These are phyloP conservation scores for Microglena sp. DNA, from an alignment of 139 green algal genomes.

Conservation along the genomic window DNA sequence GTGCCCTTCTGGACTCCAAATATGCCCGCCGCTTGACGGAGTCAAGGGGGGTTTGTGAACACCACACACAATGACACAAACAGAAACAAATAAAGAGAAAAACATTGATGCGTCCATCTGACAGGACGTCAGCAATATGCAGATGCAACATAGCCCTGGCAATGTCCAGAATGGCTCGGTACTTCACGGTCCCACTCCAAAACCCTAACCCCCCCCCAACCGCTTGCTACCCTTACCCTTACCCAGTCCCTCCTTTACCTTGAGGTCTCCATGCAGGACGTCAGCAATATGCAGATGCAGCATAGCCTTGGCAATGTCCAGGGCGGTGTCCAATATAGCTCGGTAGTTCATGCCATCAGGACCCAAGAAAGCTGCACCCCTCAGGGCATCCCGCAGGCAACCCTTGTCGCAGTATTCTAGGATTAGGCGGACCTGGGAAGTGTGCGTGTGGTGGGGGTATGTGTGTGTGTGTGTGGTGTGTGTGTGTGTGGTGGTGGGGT, in stretches of 20 bases:
- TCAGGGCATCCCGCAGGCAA: conserved; percentile 28
- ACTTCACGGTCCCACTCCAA: too few species aligned
- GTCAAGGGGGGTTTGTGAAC: too few species aligned
- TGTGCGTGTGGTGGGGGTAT: not conserved
- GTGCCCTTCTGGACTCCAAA: too few species aligned
- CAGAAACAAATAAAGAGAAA: too few species aligned
- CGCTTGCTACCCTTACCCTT: too few species aligned
- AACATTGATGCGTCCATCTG: conserved; percentile 43
- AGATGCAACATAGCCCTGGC: conserved; percentile 44
- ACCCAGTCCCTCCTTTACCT: too few species aligned
- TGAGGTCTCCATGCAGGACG: conserved; percentile 46
- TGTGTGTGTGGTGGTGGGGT: not conserved
- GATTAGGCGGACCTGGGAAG: conserved; percentile 44
- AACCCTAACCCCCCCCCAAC: too few species aligned
- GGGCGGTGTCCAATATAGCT: conserved; percentile 40
- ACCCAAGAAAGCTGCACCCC: conserved; percentile 20
- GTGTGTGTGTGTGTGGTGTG: not conserved
- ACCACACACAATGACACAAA: too few species aligned
- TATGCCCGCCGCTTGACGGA: too few species aligned
- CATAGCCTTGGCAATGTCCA: conserved; percentile 43
- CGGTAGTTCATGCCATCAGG: conserved; percentile 6
- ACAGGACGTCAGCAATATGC: conserved; percentile 37
- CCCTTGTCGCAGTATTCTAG: conserved; percentile 50
- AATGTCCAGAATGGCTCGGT: conserved; percentile 33
- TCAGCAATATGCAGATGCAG: conserved; percentile 38